A percentile compares a stretch with the other conserved stretches of the same genome.
Evolutionary conservation across 2,329 filamentous ascomycete genomes (phyloP).

Genomic region (Massarina eburnea): DNA sequence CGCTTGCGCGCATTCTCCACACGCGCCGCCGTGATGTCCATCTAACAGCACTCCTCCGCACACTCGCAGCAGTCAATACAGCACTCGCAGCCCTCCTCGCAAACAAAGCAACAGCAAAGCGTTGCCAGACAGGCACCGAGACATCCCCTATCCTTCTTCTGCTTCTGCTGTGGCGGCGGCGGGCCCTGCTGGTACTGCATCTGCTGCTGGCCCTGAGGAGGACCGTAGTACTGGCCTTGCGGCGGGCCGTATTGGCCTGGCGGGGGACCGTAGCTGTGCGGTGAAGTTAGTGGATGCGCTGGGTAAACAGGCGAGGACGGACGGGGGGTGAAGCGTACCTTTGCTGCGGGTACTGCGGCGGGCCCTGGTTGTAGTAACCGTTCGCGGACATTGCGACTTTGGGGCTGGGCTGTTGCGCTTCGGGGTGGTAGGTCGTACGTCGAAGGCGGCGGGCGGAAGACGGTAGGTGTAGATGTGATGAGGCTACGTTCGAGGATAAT

Average conservation of each 20-base stretch:
- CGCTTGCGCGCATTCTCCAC: no score
- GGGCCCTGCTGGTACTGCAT: slow-evolving; percentile 54
- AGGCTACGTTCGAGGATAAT: no score
- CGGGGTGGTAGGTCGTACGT: not conserved
- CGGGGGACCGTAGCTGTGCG: slow-evolving; percentile 26
- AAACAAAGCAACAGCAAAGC: slow-evolving; percentile 65
- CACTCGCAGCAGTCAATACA: slow-evolving; percentile 61
- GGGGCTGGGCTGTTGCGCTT: not conserved
- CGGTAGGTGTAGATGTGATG: not conserved
- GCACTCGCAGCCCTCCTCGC: slow-evolving; percentile 65
- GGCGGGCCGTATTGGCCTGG: slow-evolving; percentile 19
- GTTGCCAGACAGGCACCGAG: slow-evolving; percentile 35
- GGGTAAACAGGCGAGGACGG: not conserved
- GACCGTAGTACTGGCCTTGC: slow-evolving; percentile 31
- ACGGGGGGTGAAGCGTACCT: slow-evolving; percentile 19
- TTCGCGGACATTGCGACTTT: slow-evolving; percentile 36
- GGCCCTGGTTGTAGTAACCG: slow-evolving; percentile 39
- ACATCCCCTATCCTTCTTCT: slow-evolving; percentile 48
- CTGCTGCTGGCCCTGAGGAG: slow-evolving; percentile 37
- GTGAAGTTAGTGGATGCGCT: not conserved
- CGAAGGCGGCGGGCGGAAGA: not conserved
- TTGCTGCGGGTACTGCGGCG: slow-evolving; percentile 42
- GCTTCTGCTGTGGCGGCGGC: slow-evolving; percentile 49
- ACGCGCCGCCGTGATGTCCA: no score
- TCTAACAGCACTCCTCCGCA: slow-evolving; percentile 34